Percentiles rank a stretch among this genome's conserved stretches.
phyloP scores from a whole-genome alignment of 371 early-diverging fungal genomes.

The Dipsacomyces acuminosporus region DNA sequence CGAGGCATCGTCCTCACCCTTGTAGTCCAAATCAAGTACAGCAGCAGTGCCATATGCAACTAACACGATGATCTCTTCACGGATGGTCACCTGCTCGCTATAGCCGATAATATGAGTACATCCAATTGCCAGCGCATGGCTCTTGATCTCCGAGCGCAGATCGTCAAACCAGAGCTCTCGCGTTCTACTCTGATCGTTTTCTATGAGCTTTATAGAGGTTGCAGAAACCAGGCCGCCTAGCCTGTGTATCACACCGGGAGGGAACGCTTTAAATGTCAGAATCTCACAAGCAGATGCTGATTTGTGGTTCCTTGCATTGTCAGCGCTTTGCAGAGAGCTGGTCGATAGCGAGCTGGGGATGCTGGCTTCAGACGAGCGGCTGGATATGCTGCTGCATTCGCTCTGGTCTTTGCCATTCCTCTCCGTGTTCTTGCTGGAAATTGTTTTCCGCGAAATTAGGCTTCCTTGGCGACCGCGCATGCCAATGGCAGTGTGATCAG shows the following conservation, averaged over 20 bases:
- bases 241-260: conserved; percentile 53
- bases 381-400: conserved; percentile 10
- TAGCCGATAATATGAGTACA: conserved; percentile 68
- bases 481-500: too few relatives aligned
- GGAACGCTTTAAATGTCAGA: conserved; percentile 56
- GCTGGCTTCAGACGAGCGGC: neutral
- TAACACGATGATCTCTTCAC: conserved; percentile 61
- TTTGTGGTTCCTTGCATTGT: conserved; percentile 34
- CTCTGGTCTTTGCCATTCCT: neutral
- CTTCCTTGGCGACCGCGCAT: neutral
- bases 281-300: conserved; percentile 49
- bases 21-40: conserved; percentile 7
- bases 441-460: neutral
- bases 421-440: neutral
- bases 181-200: conserved; percentile 52
- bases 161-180: conserved; percentile 74
- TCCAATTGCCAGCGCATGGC: conserved; percentile 59
- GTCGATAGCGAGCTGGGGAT: conserved; percentile 13
- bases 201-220: conserved; percentile 63
- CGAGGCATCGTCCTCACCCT: too few relatives aligned
- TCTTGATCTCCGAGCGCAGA: conserved; percentile 66
- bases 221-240: conserved; percentile 69
- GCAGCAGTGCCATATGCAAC: conserved; percentile 64
- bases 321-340: conserved; percentile 15
- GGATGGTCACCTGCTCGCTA: conserved; percentile 56